A percentile compares a stretch with the other conserved stretches of the same genome.
These are phyloP conservation scores for Mucor irregularis DNA, from an alignment of 371 early-diverging fungal genomes.

Conservation along the genomic window DNA sequence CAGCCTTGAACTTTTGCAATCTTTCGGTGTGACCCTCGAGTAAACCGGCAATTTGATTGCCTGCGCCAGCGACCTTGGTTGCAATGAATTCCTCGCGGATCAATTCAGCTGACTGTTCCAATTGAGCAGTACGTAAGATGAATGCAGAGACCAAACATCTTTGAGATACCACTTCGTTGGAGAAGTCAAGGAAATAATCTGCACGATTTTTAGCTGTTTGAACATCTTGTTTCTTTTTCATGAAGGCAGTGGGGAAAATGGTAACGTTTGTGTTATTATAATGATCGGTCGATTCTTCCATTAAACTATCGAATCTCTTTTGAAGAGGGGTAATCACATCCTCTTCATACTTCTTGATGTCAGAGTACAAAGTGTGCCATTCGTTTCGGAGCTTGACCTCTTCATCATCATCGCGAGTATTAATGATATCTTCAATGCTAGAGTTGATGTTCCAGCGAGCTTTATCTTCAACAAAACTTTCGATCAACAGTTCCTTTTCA, in stretches of 20 bases:
- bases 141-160: slow-evolving; percentile 38
- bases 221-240: slow-evolving; percentile 22
- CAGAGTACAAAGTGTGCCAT: slow-evolving; percentile 8
- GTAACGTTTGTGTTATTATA: slow-evolving; percentile 12
- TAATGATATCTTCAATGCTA: not conserved
- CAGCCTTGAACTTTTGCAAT: slow-evolving; percentile 31
- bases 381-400: slow-evolving; percentile 24
- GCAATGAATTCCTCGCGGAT: slow-evolving; percentile 47
- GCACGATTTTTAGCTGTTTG: slow-evolving; percentile 14
- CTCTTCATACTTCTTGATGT: slow-evolving; percentile 21
- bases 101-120: slow-evolving; percentile 45
- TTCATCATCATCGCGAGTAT: slow-evolving; percentile 14
- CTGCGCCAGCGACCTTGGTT: slow-evolving; percentile 6
- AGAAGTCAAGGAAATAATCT: slow-evolving; percentile 26
- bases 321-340: slow-evolving; percentile 14
- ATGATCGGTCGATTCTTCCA: slow-evolving; percentile 6
- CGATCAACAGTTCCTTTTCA: slow-evolving; percentile 17
- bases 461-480: slow-evolving; percentile 34
- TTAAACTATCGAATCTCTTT: slow-evolving; percentile 14
- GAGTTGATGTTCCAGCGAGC: slow-evolving; percentile 35
- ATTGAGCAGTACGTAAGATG: slow-evolving; percentile 29
- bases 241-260: slow-evolving; percentile 19
- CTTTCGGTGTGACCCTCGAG: slow-evolving; percentile 24
- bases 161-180: slow-evolving; percentile 43
- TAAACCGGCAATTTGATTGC: slow-evolving; percentile 1